Percentiles rank a stretch among this genome's conserved stretches.
Conservation (phyloP, 164 flowering plant genomes). For the Vitis rotundifolia region DNA sequence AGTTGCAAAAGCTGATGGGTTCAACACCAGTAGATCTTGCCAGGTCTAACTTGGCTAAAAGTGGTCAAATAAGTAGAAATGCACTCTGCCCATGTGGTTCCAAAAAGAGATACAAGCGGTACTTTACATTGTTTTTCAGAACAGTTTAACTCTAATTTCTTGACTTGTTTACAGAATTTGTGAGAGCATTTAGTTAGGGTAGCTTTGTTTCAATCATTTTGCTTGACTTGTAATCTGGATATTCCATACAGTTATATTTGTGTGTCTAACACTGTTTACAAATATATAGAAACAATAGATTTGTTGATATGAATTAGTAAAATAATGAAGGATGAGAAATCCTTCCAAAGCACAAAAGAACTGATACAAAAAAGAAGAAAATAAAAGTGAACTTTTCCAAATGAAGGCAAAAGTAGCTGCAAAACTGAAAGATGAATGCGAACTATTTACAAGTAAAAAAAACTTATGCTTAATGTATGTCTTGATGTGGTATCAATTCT, state of each 20-base stretch:
- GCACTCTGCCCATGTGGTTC: constrained; percentile 95
- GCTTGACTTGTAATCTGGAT: neutral
- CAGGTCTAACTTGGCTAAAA: constrained; percentile 81
- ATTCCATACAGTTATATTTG: neutral
- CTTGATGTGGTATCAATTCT: too few species aligned
- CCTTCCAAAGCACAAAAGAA: too few species aligned
- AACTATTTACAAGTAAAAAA: too few species aligned
- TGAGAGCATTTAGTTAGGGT: neutral
- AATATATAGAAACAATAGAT: neutral
- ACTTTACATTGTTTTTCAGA: constrained; percentile 5
- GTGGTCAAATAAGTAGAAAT: constrained; percentile 91
- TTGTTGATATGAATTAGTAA: too few species aligned
- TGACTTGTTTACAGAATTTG: neutral
- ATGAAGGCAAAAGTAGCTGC: too few species aligned
- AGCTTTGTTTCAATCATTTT: neutral
- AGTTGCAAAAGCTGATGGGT: constrained; percentile 94
- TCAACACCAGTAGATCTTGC: constrained; percentile 88
- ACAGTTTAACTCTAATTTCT: neutral
- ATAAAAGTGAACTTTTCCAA: too few species aligned
- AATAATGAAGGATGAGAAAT: too few species aligned
- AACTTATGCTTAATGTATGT: too few species aligned
- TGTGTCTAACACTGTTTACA: neutral
- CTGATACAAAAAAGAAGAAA: too few species aligned
- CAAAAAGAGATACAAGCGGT: constrained; percentile 92
- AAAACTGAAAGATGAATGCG: too few species aligned